Base-by-base conservation (phyloP, 345 rosid species). In the Murraya koenigii region DNA sequence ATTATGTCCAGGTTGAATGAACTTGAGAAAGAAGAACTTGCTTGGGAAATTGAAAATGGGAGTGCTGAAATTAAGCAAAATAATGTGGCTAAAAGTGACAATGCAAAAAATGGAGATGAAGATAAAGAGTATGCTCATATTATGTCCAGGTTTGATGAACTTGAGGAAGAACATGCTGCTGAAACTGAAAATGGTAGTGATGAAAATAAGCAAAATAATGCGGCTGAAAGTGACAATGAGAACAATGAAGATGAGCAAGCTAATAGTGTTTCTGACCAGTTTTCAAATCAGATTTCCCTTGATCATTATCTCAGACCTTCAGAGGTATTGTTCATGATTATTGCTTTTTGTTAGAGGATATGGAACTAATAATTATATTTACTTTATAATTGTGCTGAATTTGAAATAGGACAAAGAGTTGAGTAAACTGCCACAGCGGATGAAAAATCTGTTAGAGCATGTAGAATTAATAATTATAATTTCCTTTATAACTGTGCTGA, bases 11-110 rank as follows among this genome's bases (percentile, higher is more conserved):
- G 90, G 87, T 83, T 96, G 87, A 93, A 94, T 78, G 97, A 94
- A 75, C 98, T 96, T 82, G 99, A 96, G 88, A 83, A 81, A 82
- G 94, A 94, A 84, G 97, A 94, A 84, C 92, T 85, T 77, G 93
- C 85, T 8, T 90, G 84, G 79, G 94, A 87, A 80, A 82, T 23
- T 80, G 77, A 55, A 15, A 77, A 70, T 19, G 64, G 65, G 54
- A 72, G 14, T 20, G 68, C 71, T 80, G 83, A 84, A 56, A 82
- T 68, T n/a, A 73, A 72, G 35, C 82, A 75, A 80, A 36, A 60
- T 66, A 72, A 76, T 72, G 71, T 19, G 22, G 26, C 28, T 76
- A 63, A 56, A 72, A 74, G 59, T 52, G 81, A 56, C 7, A 66
- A 61, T 8, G 76, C 63, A 11, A 78, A 15, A 38, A 56, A 71